Evolutionary conservation across 352 stramenopile species (phyloP), one percentile per base, ranked within the genome.

Genomic region (Globisporangium okanoganense): DNA sequence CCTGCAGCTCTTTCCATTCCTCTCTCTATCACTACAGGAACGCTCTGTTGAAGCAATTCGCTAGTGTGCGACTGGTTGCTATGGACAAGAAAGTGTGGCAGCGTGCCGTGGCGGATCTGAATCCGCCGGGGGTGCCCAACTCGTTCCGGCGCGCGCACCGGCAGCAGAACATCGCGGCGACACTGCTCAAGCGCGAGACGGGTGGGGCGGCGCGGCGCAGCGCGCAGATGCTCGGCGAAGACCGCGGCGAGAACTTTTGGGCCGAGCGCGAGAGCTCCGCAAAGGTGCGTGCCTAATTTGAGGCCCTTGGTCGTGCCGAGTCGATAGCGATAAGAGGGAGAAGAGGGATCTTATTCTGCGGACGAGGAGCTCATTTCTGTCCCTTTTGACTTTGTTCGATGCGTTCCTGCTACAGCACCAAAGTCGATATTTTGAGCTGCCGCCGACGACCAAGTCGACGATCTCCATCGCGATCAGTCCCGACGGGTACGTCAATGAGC

Each of bases 381-480:
- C 6, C 54, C 51, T 52, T 18, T 43, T 10, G 10, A n/a, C 29
- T 14, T 25, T 40, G 48, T 62, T 8, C 35, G 31, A 29, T 27
- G 12, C 25, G 48, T 62, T 9, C 35, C 45, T 27, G 29, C n/a
- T 50, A 59, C 56, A 95, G 85, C 85, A 95, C 51, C 75, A 92
- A 58, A 93, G 85, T 61, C 77, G 76, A 31, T 95, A 95, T 62
- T 93, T 92, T 64, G 83, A 95, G 51, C 65, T 95, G 35, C 85
- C 85, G 18, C 80, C 85, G 49, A 95, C 82, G 43, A 95, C 85
- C 66, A 92, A 92, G 65, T 95, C 85, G 9, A 92, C 85, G 24
- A 95, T 95, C 54, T 95, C 85, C 27, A 95, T 95, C 50, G 83
- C 85, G 33, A 92, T 95, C 61, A 93, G 83, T 75, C 83, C 85